Conservation (phyloP, 129 eudicot species). For the Flaveria ramosissima region DNA sequence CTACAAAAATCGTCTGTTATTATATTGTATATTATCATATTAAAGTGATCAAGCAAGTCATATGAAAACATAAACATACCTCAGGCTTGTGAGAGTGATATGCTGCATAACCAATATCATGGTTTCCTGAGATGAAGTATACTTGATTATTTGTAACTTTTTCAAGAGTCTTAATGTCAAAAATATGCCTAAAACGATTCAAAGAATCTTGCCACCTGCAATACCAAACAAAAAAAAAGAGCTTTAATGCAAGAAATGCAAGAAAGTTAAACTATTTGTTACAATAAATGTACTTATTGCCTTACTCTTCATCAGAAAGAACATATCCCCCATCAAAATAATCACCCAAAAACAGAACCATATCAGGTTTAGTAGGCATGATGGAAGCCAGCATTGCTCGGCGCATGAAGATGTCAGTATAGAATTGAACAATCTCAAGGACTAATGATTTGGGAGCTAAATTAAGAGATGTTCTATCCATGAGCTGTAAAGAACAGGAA, state of each 20-base stretch:
- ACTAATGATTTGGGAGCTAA: slow-evolving; percentile 72
- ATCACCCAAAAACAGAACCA: slow-evolving; percentile 88
- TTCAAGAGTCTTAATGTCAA: slow-evolving; percentile 56
- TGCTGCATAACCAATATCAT: slow-evolving; percentile 86
- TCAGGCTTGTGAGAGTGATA: slow-evolving; percentile 56
- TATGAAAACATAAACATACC: slow-evolving; percentile 45
- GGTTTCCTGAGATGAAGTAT: slow-evolving; percentile 84
- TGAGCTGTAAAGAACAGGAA: slow-evolving; percentile 54
- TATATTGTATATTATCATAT: not conserved
- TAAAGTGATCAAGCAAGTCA: not conserved
- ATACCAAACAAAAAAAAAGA: slow-evolving; percentile 15
- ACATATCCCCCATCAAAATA: slow-evolving; percentile 83
- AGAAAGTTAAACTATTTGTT: not conserved
- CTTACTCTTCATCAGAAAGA: slow-evolving; percentile 92
- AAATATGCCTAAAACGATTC: slow-evolving; percentile 82
- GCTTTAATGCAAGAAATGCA: slow-evolving; percentile 17
- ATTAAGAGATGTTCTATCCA: slow-evolving; percentile 82
- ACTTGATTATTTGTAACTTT: slow-evolving; percentile 51
- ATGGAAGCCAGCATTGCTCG: slow-evolving; percentile 77
- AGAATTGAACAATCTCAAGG: slow-evolving; percentile 80
- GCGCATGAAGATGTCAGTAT: slow-evolving; percentile 87
- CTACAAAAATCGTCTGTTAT: not conserved
- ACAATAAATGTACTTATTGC: slow-evolving; percentile 7
- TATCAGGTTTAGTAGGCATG: slow-evolving; percentile 78
- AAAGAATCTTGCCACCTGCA: slow-evolving; percentile 92